These are phyloP conservation scores for Monilinia vaccinii-corymbosi DNA, from an alignment of 2,329 filamentous ascomycete species.

Conservation along the genomic window DNA sequence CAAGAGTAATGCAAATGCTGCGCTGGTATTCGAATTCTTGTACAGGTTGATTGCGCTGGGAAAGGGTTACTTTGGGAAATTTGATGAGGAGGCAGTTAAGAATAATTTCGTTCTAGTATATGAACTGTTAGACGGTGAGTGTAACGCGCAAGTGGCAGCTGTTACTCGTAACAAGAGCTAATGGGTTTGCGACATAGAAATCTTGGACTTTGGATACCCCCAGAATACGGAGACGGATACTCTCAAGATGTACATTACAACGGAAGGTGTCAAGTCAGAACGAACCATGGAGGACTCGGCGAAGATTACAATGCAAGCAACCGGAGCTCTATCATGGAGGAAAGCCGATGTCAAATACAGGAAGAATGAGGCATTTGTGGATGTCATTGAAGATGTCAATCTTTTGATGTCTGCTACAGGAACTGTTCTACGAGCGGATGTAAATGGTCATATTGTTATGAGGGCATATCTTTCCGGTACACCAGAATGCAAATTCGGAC, in stretches of 20 bases:
- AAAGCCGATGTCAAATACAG: conserved; percentile 97
- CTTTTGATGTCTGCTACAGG: conserved; percentile 97
- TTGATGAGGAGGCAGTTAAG: conserved; percentile 98
- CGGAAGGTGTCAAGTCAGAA: conserved; percentile 94
- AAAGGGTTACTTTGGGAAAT: conserved; percentile 96
- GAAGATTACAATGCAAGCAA: conserved; percentile 98
- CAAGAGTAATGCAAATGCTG: conserved; percentile 98
- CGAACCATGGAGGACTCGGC: conserved; percentile 81
- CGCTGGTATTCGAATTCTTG: conserved; percentile 94
- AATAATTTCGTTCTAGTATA: conserved; percentile 99
- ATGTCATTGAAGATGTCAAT: conserved; percentile 98
- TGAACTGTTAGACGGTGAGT: conserved; percentile 80
- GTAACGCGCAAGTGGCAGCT: background rate
- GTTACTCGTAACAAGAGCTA: background rate
- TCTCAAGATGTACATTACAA: conserved; percentile 99
- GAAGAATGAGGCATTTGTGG: conserved; percentile 98
- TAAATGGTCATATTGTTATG: conserved; percentile 97
- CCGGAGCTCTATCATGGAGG: conserved; percentile 91
- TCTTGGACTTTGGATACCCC: conserved; percentile 97
- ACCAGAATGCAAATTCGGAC: conserved; percentile 96
- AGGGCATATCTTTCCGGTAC: conserved; percentile 93
- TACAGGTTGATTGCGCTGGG: conserved; percentile 86
- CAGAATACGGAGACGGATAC: conserved; percentile 99
- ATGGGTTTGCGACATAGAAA: conserved; percentile 50
- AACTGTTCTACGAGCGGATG: conserved; percentile 87